Evolutionary conservation across 148 eudicot species (phyloP).

Genomic region (Spergularia bocconei): DNA sequence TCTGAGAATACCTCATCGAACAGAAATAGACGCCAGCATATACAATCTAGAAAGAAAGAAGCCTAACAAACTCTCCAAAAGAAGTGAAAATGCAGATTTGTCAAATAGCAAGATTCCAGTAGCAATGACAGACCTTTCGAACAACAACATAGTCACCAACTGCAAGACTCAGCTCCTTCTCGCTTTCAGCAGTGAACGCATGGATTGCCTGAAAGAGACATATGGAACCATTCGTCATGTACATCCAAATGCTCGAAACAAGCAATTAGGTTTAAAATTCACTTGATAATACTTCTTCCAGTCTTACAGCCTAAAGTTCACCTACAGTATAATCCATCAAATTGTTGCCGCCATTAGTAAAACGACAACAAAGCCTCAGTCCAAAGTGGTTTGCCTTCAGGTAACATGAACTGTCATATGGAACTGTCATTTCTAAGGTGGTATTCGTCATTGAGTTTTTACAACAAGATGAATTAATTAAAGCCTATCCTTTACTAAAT

Average conservation of each 20-base stretch:
- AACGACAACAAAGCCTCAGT: neutral
- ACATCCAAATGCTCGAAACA: neutral
- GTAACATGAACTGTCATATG: neutral
- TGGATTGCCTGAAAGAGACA: constrained; percentile 56
- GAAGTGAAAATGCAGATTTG: neutral
- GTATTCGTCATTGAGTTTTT: too few relatives aligned
- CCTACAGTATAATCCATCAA: neutral
- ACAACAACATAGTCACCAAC: constrained; percentile 93
- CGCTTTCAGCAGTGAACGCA: constrained; percentile 66
- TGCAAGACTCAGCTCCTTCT: constrained; percentile 83
- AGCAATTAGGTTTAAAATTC: neutral
- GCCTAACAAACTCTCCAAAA: neutral
- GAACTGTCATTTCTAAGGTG: too few relatives aligned
- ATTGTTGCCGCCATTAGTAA: neutral
- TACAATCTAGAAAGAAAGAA: neutral
- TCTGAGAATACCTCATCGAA: neutral
- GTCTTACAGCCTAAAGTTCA: neutral
- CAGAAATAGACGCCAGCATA: neutral
- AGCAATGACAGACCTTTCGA: constrained; percentile 54
- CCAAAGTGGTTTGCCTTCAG: neutral
- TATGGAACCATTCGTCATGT: constrained; percentile 3
- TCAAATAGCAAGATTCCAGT: constrained; percentile 13
- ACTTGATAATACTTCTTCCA: neutral
- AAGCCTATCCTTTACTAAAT: neutral
- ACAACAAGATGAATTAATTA: too few relatives aligned